A percentile compares a stretch with the other conserved stretches of the same genome.
Evolutionary conservation across 108 stramenopile genomes (phyloP).

Genomic region (Parietichytrium sp.): DNA sequence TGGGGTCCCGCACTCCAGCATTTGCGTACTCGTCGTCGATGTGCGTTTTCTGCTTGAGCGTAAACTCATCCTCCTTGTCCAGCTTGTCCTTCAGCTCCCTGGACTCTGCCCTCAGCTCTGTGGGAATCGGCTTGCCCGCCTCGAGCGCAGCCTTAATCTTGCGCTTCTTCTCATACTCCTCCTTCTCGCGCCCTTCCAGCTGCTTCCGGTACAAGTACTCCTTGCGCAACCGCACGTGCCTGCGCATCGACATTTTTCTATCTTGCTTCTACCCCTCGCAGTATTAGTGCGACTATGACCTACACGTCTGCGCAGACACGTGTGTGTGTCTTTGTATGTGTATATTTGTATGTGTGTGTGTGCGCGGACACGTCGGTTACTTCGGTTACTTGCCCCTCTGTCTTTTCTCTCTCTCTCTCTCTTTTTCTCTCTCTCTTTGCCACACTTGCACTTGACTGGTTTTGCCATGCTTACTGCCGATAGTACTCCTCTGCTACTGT

Average conservation of each 20-base stretch:
- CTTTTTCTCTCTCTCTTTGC: no score
- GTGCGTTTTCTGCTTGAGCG: slow-evolving; percentile 57
- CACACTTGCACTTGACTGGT: no score
- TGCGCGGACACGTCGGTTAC: no score
- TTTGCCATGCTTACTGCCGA: no score
- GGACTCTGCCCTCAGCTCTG: slow-evolving; percentile 77
- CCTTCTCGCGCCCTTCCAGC: slow-evolving; percentile 74
- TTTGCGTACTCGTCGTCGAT: slow-evolving; percentile 96
- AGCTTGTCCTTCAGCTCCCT: slow-evolving; percentile 71
- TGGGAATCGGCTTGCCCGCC: slow-evolving; percentile 84
- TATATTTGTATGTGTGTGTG: no score
- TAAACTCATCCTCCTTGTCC: slow-evolving; percentile 77
- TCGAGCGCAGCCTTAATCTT: slow-evolving; percentile 72
- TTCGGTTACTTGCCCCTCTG: no score
- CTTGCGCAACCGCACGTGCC: slow-evolving; percentile 89
- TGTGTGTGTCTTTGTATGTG: no score
- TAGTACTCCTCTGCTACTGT: no score
- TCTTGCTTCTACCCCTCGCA: no score
- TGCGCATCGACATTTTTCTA: slow-evolving; percentile 68
- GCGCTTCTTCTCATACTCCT: slow-evolving; percentile 81
- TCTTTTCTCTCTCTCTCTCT: no score
- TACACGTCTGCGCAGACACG: no score
- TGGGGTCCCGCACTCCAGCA: slow-evolving; percentile 84
- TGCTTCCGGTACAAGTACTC: slow-evolving; percentile 94
- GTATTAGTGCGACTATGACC: no score